Percentiles rank a stretch among this genome's conserved stretches.
These are phyloP conservation scores for Cutaneotrichosporon sp. DNA, from an alignment of 1,284 basidiomycete species.

Conservation along the genomic window DNA sequence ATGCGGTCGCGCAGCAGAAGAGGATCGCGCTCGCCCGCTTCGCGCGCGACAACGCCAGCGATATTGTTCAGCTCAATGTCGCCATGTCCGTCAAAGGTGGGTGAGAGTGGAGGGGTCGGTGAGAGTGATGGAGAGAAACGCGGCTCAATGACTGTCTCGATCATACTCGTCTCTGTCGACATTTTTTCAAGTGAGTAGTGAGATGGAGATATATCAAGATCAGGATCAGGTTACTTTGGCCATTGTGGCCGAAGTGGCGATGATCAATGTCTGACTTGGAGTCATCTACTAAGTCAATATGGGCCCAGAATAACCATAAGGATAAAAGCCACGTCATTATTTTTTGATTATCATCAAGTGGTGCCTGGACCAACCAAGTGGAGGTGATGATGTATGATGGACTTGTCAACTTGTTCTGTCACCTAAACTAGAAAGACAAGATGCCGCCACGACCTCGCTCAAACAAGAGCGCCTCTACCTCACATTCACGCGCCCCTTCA, in stretches of 20 bases:
- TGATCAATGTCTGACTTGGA: too few species aligned
- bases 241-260: too few species aligned
- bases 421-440: background rate
- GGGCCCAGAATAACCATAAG: too few species aligned
- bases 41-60: slow-evolving; percentile 36
- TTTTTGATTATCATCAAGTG: too few species aligned
- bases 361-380: too few species aligned
- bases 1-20: slow-evolving; percentile 51
- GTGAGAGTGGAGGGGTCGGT: background rate
- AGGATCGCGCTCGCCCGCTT: slow-evolving; percentile 53
- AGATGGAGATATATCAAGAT: background rate
- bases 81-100: background rate
- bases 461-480: background rate
- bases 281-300: too few species aligned
- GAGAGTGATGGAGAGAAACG: background rate
- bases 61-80: slow-evolving; percentile 45
- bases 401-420: too few species aligned
- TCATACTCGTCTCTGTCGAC: background rate
- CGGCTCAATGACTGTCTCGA: slow-evolving; percentile 9
- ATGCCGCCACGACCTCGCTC: background rate
- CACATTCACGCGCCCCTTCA: background rate
- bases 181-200: background rate
- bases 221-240: too few species aligned
- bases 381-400: too few species aligned
- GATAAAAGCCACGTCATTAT: too few species aligned